phyloP scores from a whole-genome alignment of 768 basidiomycete species.

The Lactifluus pinguis region DNA sequence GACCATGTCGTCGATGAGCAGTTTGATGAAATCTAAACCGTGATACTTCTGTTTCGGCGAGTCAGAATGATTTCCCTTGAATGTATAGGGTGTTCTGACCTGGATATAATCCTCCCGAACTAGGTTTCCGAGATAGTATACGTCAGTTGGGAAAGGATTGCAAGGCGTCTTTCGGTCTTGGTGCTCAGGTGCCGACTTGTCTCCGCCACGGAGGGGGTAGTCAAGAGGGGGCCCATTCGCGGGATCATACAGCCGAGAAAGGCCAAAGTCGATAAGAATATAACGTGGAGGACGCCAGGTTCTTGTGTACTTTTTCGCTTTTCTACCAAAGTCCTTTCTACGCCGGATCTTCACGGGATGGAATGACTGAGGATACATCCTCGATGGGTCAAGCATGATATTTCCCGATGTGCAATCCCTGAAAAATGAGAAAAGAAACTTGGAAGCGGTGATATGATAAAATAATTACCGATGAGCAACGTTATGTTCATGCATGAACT shows the following conservation, averaged over 20 bases:
- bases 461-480: slow-evolving; percentile 11
- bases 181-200: slow-evolving; percentile 24
- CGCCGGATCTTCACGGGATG: background rate
- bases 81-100: background rate
- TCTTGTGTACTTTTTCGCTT: slow-evolving; percentile 16
- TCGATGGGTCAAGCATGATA: slow-evolving; percentile 14
- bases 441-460: background rate
- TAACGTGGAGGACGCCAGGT: slow-evolving; percentile 23
- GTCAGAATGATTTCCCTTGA: background rate
- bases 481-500: slow-evolving; percentile 15
- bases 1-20: slow-evolving; percentile 27
- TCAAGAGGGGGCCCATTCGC: slow-evolving; percentile 12
- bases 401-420: slow-evolving; percentile 11
- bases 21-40: slow-evolving; percentile 6
- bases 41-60: slow-evolving; percentile 1
- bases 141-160: slow-evolving; percentile 23
- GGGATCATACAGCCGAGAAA: slow-evolving; percentile 20
- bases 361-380: slow-evolving; percentile 11
- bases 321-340: background rate
- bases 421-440: background rate
- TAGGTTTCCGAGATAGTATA: slow-evolving; percentile 23
- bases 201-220: slow-evolving; percentile 19
- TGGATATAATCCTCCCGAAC: slow-evolving; percentile 14
- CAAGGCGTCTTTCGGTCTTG: background rate
- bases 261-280: slow-evolving; percentile 26